Base-by-base conservation (phyloP, 1,284 basidiomycete genomes). In the Ceratobasidium papillatum region DNA sequence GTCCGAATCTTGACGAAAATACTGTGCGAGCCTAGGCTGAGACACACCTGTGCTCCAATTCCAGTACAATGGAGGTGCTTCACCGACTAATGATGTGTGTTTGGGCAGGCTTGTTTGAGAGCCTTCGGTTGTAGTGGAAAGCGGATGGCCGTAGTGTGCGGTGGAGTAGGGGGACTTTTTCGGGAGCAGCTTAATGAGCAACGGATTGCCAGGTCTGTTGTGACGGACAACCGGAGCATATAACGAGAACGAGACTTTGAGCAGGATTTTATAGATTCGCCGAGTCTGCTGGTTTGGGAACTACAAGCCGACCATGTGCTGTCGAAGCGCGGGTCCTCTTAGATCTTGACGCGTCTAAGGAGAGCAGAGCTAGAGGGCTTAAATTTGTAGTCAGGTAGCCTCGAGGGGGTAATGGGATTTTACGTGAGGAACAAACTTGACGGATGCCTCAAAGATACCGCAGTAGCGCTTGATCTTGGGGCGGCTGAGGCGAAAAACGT, bases 271-370 rank as follows among this genome's bases (percentile, higher is more conserved):
- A 88, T 91, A 93, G 78, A 98, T 88, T 84, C 98, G 96, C 83
- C 96, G 96, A 75, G 92, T 88, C 75, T 90, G 81, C 79, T 93
- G 89, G 49, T 89, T 88, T 59, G 95, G 94, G 86, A 98, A 99
- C 85, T 98, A 95, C 94, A 96, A 99, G 80, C 93, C 93, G 80
- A 97, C 95, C 84, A 95, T 93, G 83, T 95, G 93, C 95, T 98
- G 90, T 99, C 98, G 81, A 98, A 86, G 80, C 98, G 86, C 79
- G 90, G 91, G 90, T 98, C 98, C 87, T 98, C 96, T 90, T 99
- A 98, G 83, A 96, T 99, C 93, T 98, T 98, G 87, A 98, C 96
- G 93, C 96, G 96, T 79, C 98, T 96, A 78, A 98, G 92, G 78
- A 98, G 90, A 82, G 96, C 96, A 74, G 96, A 96, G 82, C 95